Evolutionary conservation across 306 rosid species (phyloP).

Genomic region (Cicer chorassanicum): DNA sequence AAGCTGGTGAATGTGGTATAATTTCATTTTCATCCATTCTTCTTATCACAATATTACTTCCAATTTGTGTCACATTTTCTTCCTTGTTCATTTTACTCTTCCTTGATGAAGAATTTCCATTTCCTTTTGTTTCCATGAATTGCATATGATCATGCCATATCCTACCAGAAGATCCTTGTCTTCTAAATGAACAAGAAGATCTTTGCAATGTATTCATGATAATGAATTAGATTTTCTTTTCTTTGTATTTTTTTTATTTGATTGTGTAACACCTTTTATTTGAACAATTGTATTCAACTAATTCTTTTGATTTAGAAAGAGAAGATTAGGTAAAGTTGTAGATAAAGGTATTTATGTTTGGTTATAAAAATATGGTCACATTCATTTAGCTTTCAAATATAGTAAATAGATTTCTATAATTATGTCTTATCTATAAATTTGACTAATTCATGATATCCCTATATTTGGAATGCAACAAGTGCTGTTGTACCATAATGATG

Average conservation of each 20-base stretch:
- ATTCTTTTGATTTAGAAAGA: slow-evolving; percentile 22
- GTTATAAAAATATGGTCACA: slow-evolving; percentile 17
- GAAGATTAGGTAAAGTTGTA: background rate
- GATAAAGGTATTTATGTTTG: slow-evolving; percentile 1
- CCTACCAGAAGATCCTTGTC: slow-evolving; percentile 87
- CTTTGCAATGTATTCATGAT: slow-evolving; percentile 62
- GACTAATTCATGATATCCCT: slow-evolving; percentile 32
- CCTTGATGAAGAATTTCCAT: background rate
- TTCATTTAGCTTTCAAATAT: slow-evolving; percentile 40
- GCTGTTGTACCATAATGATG: no score
- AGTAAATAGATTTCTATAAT: slow-evolving; percentile 33
- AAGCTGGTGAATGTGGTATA: slow-evolving; percentile 14
- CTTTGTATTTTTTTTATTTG: background rate
- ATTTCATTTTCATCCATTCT: slow-evolving; percentile 24
- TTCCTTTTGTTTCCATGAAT: slow-evolving; percentile 36
- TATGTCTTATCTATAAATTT: slow-evolving; percentile 23
- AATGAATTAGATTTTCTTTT: background rate
- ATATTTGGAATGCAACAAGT: slow-evolving; percentile 24
- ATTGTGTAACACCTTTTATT: background rate
- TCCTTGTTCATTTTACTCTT: slow-evolving; percentile 37
- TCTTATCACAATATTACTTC: slow-evolving; percentile 30
- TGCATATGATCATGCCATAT: slow-evolving; percentile 62
- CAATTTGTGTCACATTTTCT: slow-evolving; percentile 26
- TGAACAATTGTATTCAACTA: slow-evolving; percentile 17
- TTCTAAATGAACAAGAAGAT: slow-evolving; percentile 66